Conservation (phyloP, 2,329 filamentous ascomycete species). For the Colletotrichum tanaceti region DNA sequence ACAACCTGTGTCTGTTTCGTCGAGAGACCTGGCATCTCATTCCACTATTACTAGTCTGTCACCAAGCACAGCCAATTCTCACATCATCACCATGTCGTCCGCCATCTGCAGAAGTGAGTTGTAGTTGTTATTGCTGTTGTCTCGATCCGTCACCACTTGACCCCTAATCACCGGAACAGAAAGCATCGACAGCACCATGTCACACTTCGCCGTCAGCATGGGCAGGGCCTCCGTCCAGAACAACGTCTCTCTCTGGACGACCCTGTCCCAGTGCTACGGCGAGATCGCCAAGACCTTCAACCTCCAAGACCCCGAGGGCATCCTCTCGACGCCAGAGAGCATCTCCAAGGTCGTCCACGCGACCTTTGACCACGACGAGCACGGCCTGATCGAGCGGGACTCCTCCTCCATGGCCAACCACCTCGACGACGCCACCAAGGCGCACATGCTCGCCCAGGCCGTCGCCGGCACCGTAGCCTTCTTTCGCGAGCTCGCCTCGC, state of each 20-base stretch:
- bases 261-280: constrained; percentile 37
- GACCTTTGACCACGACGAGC: constrained; percentile 50
- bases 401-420: constrained; percentile 45
- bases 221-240: constrained; percentile 39
- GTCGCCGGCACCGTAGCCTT: constrained; percentile 50
- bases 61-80: background rate
- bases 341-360: constrained; percentile 47
- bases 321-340: constrained; percentile 43
- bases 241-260: constrained; percentile 38
- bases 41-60: background rate
- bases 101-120: constrained; percentile 30
- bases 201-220: constrained; percentile 40
- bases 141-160: no score
- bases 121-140: no score
- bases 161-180: constrained; percentile 19
- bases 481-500: constrained; percentile 44
- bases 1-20: background rate
- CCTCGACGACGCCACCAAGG: constrained; percentile 49
- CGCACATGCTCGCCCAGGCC: constrained; percentile 51
- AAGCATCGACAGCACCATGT: constrained; percentile 38
- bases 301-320: constrained; percentile 38
- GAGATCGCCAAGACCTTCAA: constrained; percentile 34
- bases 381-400: constrained; percentile 48
- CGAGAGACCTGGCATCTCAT: background rate
- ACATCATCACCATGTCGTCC: constrained; percentile 29